phyloP scores from a whole-genome alignment of 192 early-diverging fungal species.

The Backusella tarrabulga region DNA sequence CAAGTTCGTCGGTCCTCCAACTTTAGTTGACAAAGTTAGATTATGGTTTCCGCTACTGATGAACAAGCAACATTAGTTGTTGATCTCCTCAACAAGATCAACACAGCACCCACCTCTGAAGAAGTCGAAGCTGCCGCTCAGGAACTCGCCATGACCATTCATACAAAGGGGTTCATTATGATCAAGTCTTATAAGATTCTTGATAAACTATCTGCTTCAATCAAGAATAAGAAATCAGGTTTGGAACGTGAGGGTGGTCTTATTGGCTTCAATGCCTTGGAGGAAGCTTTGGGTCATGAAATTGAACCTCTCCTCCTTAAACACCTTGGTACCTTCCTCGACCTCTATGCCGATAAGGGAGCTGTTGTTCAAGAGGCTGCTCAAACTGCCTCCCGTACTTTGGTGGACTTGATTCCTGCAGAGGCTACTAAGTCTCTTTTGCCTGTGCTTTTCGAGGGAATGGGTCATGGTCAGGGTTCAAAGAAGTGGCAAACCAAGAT shows the following conservation, averaged over 20 bases:
- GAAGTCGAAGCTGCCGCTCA: slow-evolving; percentile 49
- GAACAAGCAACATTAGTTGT: slow-evolving; percentile 25
- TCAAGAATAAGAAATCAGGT: slow-evolving; percentile 67
- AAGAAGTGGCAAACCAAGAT: slow-evolving; percentile 80
- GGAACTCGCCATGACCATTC: slow-evolving; percentile 40
- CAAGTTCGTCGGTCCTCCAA: not conserved
- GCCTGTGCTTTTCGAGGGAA: slow-evolving; percentile 61
- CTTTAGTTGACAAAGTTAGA: not conserved
- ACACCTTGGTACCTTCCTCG: slow-evolving; percentile 58
- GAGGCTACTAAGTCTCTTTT: slow-evolving; percentile 51
- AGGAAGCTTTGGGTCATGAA: slow-evolving; percentile 54
- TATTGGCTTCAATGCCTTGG: slow-evolving; percentile 61
- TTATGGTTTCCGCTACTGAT: slow-evolving; percentile 19
- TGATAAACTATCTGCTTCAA: slow-evolving; percentile 51
- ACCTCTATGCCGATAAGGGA: slow-evolving; percentile 55
- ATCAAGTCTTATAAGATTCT: slow-evolving; percentile 60
- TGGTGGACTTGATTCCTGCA: slow-evolving; percentile 42
- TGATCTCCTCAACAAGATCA: slow-evolving; percentile 41
- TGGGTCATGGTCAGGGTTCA: slow-evolving; percentile 49
- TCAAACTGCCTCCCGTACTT: slow-evolving; percentile 35
- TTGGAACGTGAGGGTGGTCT: slow-evolving; percentile 62
- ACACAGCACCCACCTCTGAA: slow-evolving; percentile 48
- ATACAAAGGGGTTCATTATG: slow-evolving; percentile 49
- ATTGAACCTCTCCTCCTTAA: slow-evolving; percentile 65
- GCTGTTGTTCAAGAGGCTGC: slow-evolving; percentile 50